Conservation (phyloP, 306 rosid species). For the Spatholobus suberectus region DNA sequence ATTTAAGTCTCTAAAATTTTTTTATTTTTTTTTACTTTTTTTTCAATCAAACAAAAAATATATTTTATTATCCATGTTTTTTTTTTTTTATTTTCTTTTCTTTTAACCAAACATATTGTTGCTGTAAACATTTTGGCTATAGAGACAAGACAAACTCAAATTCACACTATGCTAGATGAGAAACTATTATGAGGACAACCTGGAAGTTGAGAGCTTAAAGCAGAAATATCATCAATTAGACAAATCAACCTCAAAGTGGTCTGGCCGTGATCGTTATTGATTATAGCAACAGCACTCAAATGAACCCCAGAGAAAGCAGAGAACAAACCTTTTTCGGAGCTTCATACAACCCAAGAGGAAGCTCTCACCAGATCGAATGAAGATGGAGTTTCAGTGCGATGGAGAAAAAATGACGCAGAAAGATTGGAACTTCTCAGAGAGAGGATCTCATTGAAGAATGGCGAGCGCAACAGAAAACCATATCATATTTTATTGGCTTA, state of each 20-base stretch:
- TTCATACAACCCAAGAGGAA: constrained; percentile 13
- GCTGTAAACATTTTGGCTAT: no score
- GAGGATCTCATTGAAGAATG: constrained; percentile 25
- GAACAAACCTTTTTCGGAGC: constrained; percentile 45
- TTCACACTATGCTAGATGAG: no score
- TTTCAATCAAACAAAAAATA: no score
- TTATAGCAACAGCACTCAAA: constrained; percentile 30
- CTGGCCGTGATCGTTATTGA: not conserved
- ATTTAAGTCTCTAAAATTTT: no score
- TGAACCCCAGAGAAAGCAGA: constrained; percentile 40
- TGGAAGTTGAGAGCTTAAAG: not conserved
- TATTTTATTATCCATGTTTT: no score
- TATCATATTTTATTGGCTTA: no score
- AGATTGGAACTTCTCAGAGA: constrained; percentile 42
- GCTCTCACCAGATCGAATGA: not conserved
- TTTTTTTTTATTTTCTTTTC: no score
- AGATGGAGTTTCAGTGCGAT: not conserved
- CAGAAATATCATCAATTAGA: not conserved
- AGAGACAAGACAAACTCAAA: constrained; percentile 7
- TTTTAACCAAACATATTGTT: no score
- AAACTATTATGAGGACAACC: not conserved
- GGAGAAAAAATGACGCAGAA: constrained; percentile 19
- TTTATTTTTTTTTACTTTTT: no score
- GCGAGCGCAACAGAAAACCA: not conserved
- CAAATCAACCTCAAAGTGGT: constrained; percentile 17